phyloP scores from a whole-genome alignment of 192 early-diverging fungal species.

The Podila verticillata region DNA sequence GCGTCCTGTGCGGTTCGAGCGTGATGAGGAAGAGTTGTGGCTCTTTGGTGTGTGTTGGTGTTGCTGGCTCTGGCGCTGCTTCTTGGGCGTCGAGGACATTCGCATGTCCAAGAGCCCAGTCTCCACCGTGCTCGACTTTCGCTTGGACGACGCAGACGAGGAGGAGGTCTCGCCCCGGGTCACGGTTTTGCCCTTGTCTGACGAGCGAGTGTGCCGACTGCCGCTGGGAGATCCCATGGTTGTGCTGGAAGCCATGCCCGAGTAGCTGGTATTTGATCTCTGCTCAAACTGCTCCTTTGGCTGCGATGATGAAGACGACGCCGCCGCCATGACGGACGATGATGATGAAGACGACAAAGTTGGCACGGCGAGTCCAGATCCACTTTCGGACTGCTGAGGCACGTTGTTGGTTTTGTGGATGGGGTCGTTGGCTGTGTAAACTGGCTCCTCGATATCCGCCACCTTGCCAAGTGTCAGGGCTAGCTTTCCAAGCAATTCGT shows the following conservation, averaged over 20 bases:
- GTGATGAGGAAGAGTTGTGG: not conserved
- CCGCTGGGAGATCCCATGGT: no score
- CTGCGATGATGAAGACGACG: no score
- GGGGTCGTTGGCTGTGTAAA: not conserved
- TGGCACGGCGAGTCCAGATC: not conserved
- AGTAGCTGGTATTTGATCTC: no score
- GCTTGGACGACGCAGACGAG: not conserved
- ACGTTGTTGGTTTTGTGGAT: conserved; percentile 7
- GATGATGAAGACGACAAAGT: no score
- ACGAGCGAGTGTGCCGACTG: no score
- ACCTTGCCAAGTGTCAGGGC: conserved; percentile 13
- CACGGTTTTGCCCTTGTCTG: no score
- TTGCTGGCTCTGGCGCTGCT: not conserved
- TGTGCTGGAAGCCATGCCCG: no score
- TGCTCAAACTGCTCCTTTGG: no score
- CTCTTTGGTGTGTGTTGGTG: not conserved
- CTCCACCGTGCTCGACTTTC: not conserved
- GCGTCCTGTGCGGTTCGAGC: not conserved
- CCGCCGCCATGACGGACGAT: no score
- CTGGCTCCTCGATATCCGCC: not conserved
- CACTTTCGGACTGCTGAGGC: not conserved
- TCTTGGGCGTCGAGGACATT: not conserved
- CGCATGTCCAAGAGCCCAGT: not conserved
- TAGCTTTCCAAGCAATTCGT: conserved; percentile 14
- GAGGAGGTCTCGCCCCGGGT: no score